phyloP scores from a whole-genome alignment of 768 basidiomycete species.

The Pisolithus marmoratus region DNA sequence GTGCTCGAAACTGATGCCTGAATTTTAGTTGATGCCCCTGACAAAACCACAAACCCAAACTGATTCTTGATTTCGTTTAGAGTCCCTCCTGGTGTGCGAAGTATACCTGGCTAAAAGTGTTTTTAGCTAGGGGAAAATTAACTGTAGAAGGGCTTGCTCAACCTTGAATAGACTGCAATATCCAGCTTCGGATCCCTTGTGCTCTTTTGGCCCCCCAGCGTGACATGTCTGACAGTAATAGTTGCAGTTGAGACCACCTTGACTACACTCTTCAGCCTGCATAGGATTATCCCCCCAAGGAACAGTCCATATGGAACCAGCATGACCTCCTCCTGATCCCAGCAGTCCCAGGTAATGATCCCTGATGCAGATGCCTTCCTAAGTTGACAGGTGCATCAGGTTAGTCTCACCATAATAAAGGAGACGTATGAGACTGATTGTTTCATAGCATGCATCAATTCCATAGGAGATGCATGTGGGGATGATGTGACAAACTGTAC shows the following conservation, averaged over 20 bases:
- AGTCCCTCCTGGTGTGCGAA: neutral
- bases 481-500: slow-evolving; percentile 27
- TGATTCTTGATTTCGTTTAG: neutral
- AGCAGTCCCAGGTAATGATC: slow-evolving; percentile 18
- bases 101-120: neutral
- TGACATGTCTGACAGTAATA: slow-evolving; percentile 28
- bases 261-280: slow-evolving; percentile 32
- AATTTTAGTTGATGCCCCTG: slow-evolving; percentile 3
- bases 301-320: slow-evolving; percentile 19
- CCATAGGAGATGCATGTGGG: slow-evolving; percentile 30
- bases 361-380: slow-evolving; percentile 5
- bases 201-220: slow-evolving; percentile 18
- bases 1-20: neutral
- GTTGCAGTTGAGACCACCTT: slow-evolving; percentile 26
- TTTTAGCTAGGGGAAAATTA: neutral
- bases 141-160: neutral
- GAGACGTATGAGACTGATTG: slow-evolving; percentile 20
- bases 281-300: slow-evolving; percentile 29
- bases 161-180: slow-evolving; percentile 18
- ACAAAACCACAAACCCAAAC: neutral
- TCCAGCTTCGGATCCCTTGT: slow-evolving; percentile 22
- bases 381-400: neutral
- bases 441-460: slow-evolving; percentile 26
- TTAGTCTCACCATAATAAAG: neutral
- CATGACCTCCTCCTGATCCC: slow-evolving; percentile 18